Evolutionary conservation across 805 yeast species (phyloP), one percentile per base, ranked within the genome.

Genomic region (Torulaspora microellipsoides): DNA sequence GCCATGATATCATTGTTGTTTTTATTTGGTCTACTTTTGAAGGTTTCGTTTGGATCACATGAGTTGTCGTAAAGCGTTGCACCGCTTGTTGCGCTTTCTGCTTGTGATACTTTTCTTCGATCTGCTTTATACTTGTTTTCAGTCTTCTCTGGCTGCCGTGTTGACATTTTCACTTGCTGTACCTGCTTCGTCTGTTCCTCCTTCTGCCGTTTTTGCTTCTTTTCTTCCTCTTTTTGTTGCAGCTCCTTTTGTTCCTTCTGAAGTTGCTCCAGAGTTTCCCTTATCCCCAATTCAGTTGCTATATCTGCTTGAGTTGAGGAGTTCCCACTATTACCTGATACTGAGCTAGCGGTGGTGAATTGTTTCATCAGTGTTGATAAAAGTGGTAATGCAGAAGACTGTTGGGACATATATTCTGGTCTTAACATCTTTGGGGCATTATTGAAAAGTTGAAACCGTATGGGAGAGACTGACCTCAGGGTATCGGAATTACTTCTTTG

Each of bases 401-500:
- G 47, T n/a, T 49, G 51, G 10, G 54, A 40, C 23, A 57, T 43
- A 42, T 55, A 60, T 38, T 60, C 65, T 2, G 58, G 56, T 40
- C 56, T 61, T 3, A 60, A 44, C 65, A 61, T 60, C 42, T 56
- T 56, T 12, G 65, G 65, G 8, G 52, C 53, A 33, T 45, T 40
- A 27, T 42, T 52, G 27, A 49, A 46, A 38, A 53, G 45, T 29
- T 48, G 53, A 29, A 57, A 54, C 28, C 62, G 51, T 12, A 58
- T 60, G 4, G 64, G 64, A 1, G 63, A 59, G 7, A 47, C 46
- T 2, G 64, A 55, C 35, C 64, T 52, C n/a, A 60, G 42, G 15
- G 58, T 49, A 45, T 59, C 57, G 10, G 59, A 50, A 31, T 45
- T 46, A 23, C 54, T 49, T 39, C 58, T 43, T 36, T 48, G 49